Conservation (phyloP, 306 rosid genomes). For the Corylus heterophylla region DNA sequence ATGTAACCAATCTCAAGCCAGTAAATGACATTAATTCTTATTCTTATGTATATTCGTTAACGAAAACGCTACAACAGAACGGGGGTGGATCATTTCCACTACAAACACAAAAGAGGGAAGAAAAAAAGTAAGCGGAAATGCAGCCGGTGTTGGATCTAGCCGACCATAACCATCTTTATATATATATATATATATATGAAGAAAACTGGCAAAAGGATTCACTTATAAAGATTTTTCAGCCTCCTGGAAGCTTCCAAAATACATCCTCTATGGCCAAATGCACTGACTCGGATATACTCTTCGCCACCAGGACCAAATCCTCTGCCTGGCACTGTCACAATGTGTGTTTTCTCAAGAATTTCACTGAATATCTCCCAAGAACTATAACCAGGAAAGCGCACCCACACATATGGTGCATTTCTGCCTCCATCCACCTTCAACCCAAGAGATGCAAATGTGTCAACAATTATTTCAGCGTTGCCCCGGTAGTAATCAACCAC, state of each 20-base stretch:
- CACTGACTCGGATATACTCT: conserved; percentile 54
- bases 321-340: conserved; percentile 65
- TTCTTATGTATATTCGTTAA: too few relatives aligned
- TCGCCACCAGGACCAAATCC: conserved; percentile 84
- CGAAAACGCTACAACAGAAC: too few relatives aligned
- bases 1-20: too few relatives aligned
- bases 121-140: too few relatives aligned
- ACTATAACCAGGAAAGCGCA: conserved; percentile 56
- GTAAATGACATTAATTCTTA: too few relatives aligned
- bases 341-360: conserved; percentile 51
- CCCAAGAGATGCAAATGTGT: conserved; percentile 53
- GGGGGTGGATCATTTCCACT: too few relatives aligned
- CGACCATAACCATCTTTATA: too few relatives aligned
- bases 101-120: too few relatives aligned
- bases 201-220: background rate
- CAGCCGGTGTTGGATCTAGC: too few relatives aligned
- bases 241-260: conserved; percentile 60
- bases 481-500: conserved; percentile 50
- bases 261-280: conserved; percentile 50
- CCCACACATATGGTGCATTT: conserved; percentile 72
- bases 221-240: conserved; percentile 28
- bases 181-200: too few relatives aligned
- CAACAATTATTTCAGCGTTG: conserved; percentile 50
- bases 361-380: conserved; percentile 65
- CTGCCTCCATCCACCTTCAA: conserved; percentile 58